Evolutionary conservation across 2,329 filamentous ascomycete species (phyloP).

Genomic region (Cercospora sp.): DNA sequence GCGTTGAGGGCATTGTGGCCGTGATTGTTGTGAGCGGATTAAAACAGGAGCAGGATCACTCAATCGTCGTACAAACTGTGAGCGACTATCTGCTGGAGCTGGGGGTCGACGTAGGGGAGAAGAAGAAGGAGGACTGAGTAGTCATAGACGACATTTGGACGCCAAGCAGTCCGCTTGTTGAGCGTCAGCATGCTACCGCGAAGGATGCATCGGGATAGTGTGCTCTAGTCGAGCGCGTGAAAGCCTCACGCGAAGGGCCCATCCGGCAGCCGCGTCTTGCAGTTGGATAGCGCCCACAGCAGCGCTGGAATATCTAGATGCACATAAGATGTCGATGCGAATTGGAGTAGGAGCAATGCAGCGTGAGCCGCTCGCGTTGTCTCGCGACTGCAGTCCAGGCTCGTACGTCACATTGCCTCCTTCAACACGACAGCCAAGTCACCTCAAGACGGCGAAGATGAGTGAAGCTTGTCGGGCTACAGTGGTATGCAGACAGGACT

Average conservation of each 20-base stretch:
- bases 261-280: background rate
- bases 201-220: background rate
- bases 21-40: slow-evolving; percentile 75
- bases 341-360: background rate
- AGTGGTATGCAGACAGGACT: background rate
- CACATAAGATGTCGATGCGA: background rate
- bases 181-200: background rate
- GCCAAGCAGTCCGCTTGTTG: background rate
- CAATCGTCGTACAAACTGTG: slow-evolving; percentile 70
- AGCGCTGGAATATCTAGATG: background rate
- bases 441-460: background rate
- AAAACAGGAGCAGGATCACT: slow-evolving; percentile 76
- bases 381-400: background rate
- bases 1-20: slow-evolving; percentile 73
- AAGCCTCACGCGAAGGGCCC: background rate
- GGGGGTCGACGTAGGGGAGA: slow-evolving; percentile 37
- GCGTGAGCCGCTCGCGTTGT: background rate
- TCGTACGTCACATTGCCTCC: background rate
- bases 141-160: background rate
- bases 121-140: slow-evolving; percentile 41
- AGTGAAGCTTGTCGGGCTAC: background rate
- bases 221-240: background rate
- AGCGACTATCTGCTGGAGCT: slow-evolving; percentile 51
- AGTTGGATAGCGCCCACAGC: background rate
- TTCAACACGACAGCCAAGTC: background rate